Evolutionary conservation across 306 rosid species (phyloP).

Genomic region (Canavalia ensiformis): DNA sequence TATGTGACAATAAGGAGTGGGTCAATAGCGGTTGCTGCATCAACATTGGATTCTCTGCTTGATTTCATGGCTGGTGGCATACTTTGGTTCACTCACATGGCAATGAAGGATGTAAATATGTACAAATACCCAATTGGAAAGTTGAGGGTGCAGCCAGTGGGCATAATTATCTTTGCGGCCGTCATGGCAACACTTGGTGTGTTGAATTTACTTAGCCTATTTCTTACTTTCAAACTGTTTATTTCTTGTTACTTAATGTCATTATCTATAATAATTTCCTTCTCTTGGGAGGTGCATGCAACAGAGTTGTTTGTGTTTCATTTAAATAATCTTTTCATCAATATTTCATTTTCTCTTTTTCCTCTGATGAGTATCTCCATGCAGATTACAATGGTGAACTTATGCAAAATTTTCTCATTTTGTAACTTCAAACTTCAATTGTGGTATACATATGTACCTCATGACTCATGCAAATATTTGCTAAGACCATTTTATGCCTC

Average conservation of each 20-base stretch:
- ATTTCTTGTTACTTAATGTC: conserved; percentile 23
- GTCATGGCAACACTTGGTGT: conserved; percentile 89
- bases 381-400: no score
- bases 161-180: conserved; percentile 93
- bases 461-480: no score
- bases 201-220: conserved; percentile 27
- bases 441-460: no score
- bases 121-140: conserved; percentile 91
- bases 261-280: neutral
- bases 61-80: conserved; percentile 94
- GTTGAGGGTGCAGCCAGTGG: conserved; percentile 93
- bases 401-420: no score
- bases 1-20: conserved; percentile 78
- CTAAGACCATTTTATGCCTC: neutral
- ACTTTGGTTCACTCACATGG: conserved; percentile 90
- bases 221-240: conserved; percentile 16
- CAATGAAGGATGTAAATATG: conserved; percentile 81
- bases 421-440: no score
- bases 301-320: neutral
- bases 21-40: conserved; percentile 83
- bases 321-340: neutral
- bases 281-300: neutral
- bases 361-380: neutral
- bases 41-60: conserved; percentile 80
- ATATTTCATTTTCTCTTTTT: neutral